Conservation (phyloP, 257 asterid species). For the Ligustrum vulgare region DNA sequence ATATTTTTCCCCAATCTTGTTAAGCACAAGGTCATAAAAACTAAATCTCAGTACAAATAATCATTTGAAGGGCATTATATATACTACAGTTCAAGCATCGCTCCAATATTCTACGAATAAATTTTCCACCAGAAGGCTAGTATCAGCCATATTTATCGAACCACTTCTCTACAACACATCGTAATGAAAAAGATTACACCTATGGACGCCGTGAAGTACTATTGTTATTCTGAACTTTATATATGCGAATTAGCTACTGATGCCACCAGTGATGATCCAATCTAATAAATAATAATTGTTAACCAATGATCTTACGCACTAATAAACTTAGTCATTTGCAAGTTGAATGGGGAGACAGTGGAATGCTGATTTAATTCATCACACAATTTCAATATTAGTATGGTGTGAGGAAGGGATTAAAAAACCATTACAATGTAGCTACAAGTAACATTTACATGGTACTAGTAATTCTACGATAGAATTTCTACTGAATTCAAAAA, state of each 20-base stretch:
- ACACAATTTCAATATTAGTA: too few relatives aligned
- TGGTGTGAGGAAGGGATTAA: too few relatives aligned
- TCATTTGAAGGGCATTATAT: neutral
- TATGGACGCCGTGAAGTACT: neutral
- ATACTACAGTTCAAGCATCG: neutral
- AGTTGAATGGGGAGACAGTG: too few relatives aligned
- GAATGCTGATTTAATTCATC: too few relatives aligned
- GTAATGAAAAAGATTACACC: neutral
- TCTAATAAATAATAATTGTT: too few relatives aligned
- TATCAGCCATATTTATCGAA: neutral
- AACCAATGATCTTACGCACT: too few relatives aligned
- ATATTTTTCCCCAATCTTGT: slow-evolving; percentile 82
- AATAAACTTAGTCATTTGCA: too few relatives aligned
- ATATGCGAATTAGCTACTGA: neutral
- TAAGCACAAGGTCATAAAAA: neutral
- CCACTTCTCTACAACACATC: neutral
- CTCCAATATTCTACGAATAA: neutral
- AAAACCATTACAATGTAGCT: too few relatives aligned
- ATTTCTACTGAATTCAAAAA: too few relatives aligned
- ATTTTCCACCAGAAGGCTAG: too few relatives aligned
- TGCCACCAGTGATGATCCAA: neutral
- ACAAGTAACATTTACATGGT: too few relatives aligned
- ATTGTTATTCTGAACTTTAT: neutral
- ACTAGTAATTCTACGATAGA: too few relatives aligned
- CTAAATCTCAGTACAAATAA: neutral